phyloP scores from a whole-genome alignment of 148 eudicot species.

The Rhododendron vialii region DNA sequence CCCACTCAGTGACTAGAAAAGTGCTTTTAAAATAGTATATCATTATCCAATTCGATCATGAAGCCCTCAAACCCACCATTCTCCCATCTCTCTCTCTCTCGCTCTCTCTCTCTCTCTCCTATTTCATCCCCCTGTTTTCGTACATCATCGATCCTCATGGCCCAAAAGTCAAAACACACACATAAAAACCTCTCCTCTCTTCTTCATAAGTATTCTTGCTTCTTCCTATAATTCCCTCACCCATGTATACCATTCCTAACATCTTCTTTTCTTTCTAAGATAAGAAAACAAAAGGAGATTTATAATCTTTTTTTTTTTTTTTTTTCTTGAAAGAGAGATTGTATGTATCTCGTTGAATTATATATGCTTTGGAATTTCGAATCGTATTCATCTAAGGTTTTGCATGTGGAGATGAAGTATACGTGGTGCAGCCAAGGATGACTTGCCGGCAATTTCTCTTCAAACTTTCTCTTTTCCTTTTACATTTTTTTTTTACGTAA shows the following conservation, averaged over 20 bases:
- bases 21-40: neutral
- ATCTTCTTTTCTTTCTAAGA: neutral
- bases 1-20: constrained; percentile 1
- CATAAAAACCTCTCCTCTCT: neutral
- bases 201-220: neutral
- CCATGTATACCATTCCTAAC: neutral
- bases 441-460: constrained; percentile 15
- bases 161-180: no score
- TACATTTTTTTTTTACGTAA: neutral
- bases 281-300: no score
- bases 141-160: neutral
- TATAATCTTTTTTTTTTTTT: neutral
- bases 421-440: constrained; percentile 22
- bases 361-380: neutral
- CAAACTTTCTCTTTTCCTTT: neutral
- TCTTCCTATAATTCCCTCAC: neutral
- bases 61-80: neutral
- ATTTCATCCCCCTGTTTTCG: neutral
- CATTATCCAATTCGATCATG: constrained; percentile 10
- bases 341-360: neutral
- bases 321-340: no score
- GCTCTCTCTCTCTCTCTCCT: neutral
- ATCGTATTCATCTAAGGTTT: constrained; percentile 11
- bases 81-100: neutral
- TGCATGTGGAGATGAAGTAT: constrained; percentile 13